Evolutionary conservation across 441 rosid genomes (phyloP), one percentile per base, ranked within the genome.

Genomic region (Lepidium campestre): DNA sequence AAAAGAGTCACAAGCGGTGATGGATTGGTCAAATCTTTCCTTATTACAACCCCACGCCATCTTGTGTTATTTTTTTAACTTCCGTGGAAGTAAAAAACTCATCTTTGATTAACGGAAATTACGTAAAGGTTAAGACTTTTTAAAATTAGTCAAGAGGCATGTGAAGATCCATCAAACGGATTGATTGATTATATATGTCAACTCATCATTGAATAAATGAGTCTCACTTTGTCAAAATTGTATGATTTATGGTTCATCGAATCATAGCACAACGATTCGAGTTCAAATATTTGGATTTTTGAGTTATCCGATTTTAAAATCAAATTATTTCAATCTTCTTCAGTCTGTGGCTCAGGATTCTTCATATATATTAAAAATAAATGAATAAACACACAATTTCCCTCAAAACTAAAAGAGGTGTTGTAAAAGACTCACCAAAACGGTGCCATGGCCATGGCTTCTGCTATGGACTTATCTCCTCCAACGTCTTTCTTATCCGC

Each of bases 401-500:
- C 44, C 0, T 35, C 50, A 59, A 66, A 67, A 45, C 46, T 17
- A 37, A 67, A 40, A 53, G 20, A 46, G 20, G 52, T 64, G n/a
- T 6, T 7, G 34, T 7, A 29, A 0, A 36, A 59, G 62, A 52
- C 39, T 34, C 27, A 37, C 47, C 47, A 29, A 29, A 29, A 44
- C 37, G 62, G 68, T 20, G 73, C 74, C 48, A 62, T 68, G 69
- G 50, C 78, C 73, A 62, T 74, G 74, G 74, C 78, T 68, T 68
- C 68, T 70, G 69, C 79, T 65, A 73, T 61, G 60, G 78, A 77
- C 70, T 68, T 77, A 65, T 75, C 77, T 71, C 72, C 76, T 62
- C 79, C 77, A 37, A 47, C 69, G 25, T 54, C 56, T 64, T 62
- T 75, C 81, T 78, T 73, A 80, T 80, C 84, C 76, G 46, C 34